Evolutionary conservation across 2,329 filamentous ascomycete species (phyloP).

Genomic region (Rasamsonia emersonii): DNA sequence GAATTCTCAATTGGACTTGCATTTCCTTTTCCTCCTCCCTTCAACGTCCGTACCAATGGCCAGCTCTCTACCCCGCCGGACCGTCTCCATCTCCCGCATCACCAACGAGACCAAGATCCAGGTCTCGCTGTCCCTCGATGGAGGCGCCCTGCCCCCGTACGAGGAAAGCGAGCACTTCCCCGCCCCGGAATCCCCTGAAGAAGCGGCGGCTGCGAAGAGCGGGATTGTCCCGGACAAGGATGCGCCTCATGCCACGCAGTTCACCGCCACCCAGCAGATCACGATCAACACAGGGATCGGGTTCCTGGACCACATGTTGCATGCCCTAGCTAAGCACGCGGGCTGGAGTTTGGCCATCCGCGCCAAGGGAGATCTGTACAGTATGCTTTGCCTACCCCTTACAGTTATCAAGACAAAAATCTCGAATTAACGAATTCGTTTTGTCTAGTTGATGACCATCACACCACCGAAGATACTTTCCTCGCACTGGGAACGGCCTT

Average conservation of each 20-base stretch:
- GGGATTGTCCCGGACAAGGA: conserved; percentile 32
- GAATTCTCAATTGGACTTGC: too few relatives aligned
- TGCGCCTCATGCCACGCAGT: conserved; percentile 71
- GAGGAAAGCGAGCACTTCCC: conserved; percentile 47
- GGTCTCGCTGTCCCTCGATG: conserved; percentile 85
- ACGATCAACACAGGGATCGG: conserved; percentile 88
- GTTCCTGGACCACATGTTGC: conserved; percentile 97
- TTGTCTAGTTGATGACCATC: conserved; percentile 95
- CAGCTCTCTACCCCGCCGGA: conserved; percentile 40
- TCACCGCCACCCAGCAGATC: conserved; percentile 76
- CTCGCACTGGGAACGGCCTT: conserved; percentile 84
- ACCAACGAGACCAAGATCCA: conserved; percentile 99
- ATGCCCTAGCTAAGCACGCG: conserved; percentile 89
- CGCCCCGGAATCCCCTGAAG: conserved; percentile 48
- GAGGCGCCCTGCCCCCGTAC: conserved; percentile 52
- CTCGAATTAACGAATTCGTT: background rate
- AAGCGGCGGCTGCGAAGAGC: conserved; percentile 41
- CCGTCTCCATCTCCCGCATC: conserved; percentile 71
- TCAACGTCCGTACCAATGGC: too few relatives aligned
- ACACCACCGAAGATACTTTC: conserved; percentile 93
- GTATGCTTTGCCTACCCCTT: conserved; percentile 41
- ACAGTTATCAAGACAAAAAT: too few relatives aligned
- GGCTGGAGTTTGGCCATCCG: conserved; percentile 83
- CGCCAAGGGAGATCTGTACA: conserved; percentile 85
- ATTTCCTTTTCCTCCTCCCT: too few relatives aligned